Conservation (phyloP, 805 yeast species). For the Nakazawaea holstii region DNA sequence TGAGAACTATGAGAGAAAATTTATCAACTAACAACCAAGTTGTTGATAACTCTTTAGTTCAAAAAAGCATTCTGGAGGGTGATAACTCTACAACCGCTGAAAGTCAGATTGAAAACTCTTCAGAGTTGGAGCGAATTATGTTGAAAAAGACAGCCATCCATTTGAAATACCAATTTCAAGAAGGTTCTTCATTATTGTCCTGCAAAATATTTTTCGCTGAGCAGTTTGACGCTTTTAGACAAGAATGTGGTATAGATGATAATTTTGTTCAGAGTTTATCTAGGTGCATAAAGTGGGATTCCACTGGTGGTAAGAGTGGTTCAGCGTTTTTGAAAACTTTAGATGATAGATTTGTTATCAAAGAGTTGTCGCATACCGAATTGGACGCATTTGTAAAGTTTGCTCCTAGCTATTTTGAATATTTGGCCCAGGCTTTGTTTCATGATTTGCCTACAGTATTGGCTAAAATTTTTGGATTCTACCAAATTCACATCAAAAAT, state of each 20-base stretch:
- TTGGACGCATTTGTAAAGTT: constrained; percentile 90
- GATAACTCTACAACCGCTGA: constrained; percentile 15
- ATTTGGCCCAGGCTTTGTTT: constrained; percentile 90
- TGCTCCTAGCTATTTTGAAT: constrained; percentile 95
- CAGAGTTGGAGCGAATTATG: constrained; percentile 60
- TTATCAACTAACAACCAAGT: constrained; percentile 7
- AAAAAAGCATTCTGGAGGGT: constrained; percentile 16
- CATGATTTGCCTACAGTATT: constrained; percentile 93
- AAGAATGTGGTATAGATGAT: constrained; percentile 72
- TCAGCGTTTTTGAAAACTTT: constrained; percentile 88
- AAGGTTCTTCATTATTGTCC: constrained; percentile 74
- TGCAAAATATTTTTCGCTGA: constrained; percentile 95
- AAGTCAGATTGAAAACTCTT: constrained; percentile 11
- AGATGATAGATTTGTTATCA: constrained; percentile 84
- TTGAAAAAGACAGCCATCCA: constrained; percentile 83
- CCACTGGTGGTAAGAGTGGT: constrained; percentile 95
- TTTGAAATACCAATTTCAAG: constrained; percentile 86
- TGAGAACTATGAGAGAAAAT: constrained; percentile 13
- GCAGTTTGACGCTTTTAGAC: constrained; percentile 91
- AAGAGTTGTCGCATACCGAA: constrained; percentile 83
- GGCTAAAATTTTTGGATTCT: constrained; percentile 93
- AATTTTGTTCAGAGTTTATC: constrained; percentile 84
- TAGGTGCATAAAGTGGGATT: constrained; percentile 92
- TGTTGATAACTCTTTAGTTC: constrained; percentile 5
- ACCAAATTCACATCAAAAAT: constrained; percentile 85